These are phyloP conservation scores for Alternaria novae-zelandiae DNA, from an alignment of 2,329 filamentous ascomycete species.

Conservation along the genomic window DNA sequence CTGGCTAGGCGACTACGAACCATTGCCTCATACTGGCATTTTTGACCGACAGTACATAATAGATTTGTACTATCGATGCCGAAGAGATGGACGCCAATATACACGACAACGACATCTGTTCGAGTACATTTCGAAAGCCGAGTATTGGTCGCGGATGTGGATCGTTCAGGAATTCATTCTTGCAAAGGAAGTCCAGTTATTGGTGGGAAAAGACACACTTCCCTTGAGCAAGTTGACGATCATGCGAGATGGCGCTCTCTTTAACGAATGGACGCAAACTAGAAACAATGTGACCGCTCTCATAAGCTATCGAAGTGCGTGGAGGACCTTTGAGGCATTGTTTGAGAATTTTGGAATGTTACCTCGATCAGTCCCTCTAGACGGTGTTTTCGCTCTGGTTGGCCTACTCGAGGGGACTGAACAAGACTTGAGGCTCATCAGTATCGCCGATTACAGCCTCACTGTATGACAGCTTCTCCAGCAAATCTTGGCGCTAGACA, in stretches of 20 bases:
- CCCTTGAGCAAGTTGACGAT: not conserved
- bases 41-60: not conserved
- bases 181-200: not conserved
- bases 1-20: not conserved
- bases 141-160: not conserved
- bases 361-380: not conserved
- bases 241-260: too few species aligned
- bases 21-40: not conserved
- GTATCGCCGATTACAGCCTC: not conserved
- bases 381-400: not conserved
- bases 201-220: not conserved
- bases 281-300: too few species aligned
- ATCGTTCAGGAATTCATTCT: not conserved
- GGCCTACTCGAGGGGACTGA: not conserved
- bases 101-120: not conserved
- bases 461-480: not conserved
- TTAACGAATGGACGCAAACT: too few species aligned
- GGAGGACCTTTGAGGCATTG: not conserved
- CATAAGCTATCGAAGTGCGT: fast-evolving
- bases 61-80: not conserved
- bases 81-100: not conserved
- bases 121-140: not conserved
- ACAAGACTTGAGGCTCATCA: not conserved
- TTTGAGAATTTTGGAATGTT: not conserved
- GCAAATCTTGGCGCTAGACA: not conserved